phyloP scores from a whole-genome alignment of 2,329 filamentous ascomycete genomes.

The Botrytis byssoidea region DNA sequence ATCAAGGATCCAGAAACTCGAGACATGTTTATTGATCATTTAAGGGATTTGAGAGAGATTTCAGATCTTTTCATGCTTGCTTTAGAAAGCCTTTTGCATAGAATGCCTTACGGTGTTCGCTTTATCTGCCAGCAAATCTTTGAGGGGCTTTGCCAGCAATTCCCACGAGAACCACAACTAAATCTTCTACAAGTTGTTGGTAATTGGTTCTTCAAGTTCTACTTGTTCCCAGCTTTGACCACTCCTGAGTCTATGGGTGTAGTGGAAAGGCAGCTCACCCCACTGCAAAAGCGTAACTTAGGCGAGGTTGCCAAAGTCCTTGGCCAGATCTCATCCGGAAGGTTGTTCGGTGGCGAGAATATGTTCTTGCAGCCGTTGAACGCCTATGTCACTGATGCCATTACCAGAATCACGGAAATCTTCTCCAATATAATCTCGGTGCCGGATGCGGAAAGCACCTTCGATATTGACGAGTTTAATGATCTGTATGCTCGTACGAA shows the following conservation, averaged over 20 bases:
- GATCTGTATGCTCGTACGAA: constrained; percentile 95
- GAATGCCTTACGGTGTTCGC: constrained; percentile 89
- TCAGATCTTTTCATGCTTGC: constrained; percentile 84
- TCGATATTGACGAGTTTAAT: constrained; percentile 98
- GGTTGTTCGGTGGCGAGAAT: constrained; percentile 89
- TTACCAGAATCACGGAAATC: constrained; percentile 74
- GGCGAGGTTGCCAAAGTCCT: constrained; percentile 89
- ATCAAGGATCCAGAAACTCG: constrained; percentile 93
- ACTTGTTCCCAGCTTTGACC: constrained; percentile 85
- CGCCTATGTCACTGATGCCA: constrained; percentile 81
- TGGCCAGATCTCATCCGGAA: constrained; percentile 81
- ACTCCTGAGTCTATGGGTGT: constrained; percentile 91
- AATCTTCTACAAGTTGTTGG: constrained; percentile 79
- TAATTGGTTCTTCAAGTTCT: constrained; percentile 92
- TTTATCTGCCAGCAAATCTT: constrained; percentile 87
- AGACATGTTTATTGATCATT: constrained; percentile 87
- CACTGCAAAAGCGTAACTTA: constrained; percentile 89
- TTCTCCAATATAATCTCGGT: constrained; percentile 78
- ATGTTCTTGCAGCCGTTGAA: constrained; percentile 95
- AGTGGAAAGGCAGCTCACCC: constrained; percentile 82
- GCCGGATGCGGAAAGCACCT: constrained; percentile 82
- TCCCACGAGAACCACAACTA: constrained; percentile 75
- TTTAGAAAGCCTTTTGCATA: constrained; percentile 78
- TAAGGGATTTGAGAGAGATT: constrained; percentile 91
- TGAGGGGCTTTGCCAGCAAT: constrained; percentile 71